Base-by-base conservation (phyloP, 2,329 filamentous ascomycete genomes). In the Aphanoascus verrucosus region DNA sequence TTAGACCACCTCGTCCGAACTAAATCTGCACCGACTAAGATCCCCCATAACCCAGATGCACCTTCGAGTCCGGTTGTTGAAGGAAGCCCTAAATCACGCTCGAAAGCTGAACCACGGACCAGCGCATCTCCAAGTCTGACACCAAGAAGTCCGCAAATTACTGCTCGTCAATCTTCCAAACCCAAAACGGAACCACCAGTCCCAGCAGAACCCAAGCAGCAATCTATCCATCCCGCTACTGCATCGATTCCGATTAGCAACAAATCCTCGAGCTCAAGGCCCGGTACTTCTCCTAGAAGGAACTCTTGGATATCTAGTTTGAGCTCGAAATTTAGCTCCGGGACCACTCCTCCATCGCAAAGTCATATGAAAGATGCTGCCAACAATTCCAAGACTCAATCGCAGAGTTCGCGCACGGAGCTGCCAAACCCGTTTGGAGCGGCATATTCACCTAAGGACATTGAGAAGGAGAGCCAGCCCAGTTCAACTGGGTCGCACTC, bases 251-350 rank as follows among this genome's bases (percentile, higher is more conserved):
- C 51, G 1, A 48, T 47, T 14, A 15, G 17, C 32, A 17, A 35
- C 11, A 55, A 42, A 40, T 17, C 47, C 32, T 44, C 43, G 15
- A 48, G 34, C 15, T 31, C 50, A 5, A 50, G 44, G 37, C 51
- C 53, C 8, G 28, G 38, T 31, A 19, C 44, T 15, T 31, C 49
- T n/a, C 12, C 31, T 3, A 40, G 88, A 59, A 73, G 81, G 53
- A 84, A 83, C 57, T 95, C 90, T 12, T 98, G 93, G 93, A 90
- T 97, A 64, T 88, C 87, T 54, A 95, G 83, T 64, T 82, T 97
- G 60, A 94, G 88, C 59, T 91, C 88, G 60, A 96, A 94, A 67
- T 95, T 97, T 72, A 89, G 86, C 2, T 82, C 81, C 32, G 68
- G 68, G 2, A 65, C 69, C 9, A 70, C 69, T 2, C 67, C 70